These are phyloP conservation scores for Cordyceps cateniannulata DNA, from an alignment of 2,329 filamentous ascomycete species.

Conservation along the genomic window DNA sequence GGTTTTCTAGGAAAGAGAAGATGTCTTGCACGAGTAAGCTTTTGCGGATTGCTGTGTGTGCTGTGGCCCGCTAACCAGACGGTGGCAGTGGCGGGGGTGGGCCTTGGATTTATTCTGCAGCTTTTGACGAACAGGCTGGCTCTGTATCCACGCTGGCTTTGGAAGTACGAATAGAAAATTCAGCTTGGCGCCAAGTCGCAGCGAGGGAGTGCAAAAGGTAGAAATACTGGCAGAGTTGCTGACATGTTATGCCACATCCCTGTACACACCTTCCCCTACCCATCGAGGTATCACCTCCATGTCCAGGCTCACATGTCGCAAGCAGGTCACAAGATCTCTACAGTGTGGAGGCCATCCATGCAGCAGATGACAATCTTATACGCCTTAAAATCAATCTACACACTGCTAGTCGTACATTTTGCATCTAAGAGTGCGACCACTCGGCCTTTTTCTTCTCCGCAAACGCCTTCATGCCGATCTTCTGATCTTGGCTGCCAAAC, in stretches of 20 bases:
- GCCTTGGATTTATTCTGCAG: background rate
- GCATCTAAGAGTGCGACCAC: constrained; percentile 69
- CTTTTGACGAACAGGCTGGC: background rate
- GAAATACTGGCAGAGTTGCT: background rate
- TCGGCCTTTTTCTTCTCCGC: constrained; percentile 88
- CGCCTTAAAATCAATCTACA: background rate
- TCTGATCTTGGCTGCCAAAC: constrained; percentile 94
- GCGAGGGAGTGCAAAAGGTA: background rate
- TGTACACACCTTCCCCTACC: background rate
- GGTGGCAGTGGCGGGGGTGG: constrained; percentile 8
- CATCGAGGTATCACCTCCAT: background rate
- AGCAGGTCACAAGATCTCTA: background rate
- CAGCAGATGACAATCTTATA: background rate
- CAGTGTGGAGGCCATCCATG: background rate
- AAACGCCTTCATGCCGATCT: constrained; percentile 95
- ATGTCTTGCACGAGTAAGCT: background rate
- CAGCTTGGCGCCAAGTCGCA: background rate
- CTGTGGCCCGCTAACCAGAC: background rate
- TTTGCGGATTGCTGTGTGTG: background rate
- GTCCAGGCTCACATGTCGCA: constrained; percentile 3
- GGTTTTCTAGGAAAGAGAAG: background rate
- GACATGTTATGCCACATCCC: background rate
- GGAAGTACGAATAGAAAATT: background rate
- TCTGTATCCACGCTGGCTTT: background rate
- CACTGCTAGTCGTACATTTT: constrained; percentile 8